Evolutionary conservation across 495 filamentous ascomycete genomes (phyloP).

Genomic region (Aspergillus heteromorphus): DNA sequence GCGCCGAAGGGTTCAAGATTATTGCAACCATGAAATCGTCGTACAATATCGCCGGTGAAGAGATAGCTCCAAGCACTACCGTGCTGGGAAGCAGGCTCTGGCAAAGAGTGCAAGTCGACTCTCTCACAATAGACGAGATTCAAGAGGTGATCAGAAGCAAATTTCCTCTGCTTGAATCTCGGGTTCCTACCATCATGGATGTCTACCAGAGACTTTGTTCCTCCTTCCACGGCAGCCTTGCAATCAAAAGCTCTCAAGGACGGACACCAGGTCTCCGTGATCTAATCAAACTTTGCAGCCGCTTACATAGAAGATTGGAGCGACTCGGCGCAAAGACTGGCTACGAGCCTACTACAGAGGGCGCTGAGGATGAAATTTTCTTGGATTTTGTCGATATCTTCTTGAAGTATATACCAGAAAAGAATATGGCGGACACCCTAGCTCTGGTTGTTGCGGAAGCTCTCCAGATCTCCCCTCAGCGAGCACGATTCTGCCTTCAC

Average conservation of each 20-base stretch:
- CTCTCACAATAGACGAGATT: slow-evolving; percentile 66
- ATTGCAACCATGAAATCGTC: slow-evolving; percentile 85
- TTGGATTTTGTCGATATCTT: slow-evolving; percentile 88
- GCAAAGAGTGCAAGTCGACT: slow-evolving; percentile 63
- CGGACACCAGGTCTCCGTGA: slow-evolving; percentile 65
- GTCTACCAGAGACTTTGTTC: slow-evolving; percentile 66
- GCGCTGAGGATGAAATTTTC: slow-evolving; percentile 76
- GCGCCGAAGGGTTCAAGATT: slow-evolving; percentile 76
- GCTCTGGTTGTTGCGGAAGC: slow-evolving; percentile 69
- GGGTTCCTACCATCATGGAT: slow-evolving; percentile 64
- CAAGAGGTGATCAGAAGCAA: slow-evolving; percentile 62
- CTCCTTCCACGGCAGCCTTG: slow-evolving; percentile 42
- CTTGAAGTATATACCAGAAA: slow-evolving; percentile 67
- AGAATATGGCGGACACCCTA: slow-evolving; percentile 53
- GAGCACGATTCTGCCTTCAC: slow-evolving; percentile 63
- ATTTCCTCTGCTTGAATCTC: slow-evolving; percentile 63
- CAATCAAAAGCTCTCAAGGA: slow-evolving; percentile 42
- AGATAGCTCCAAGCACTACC: slow-evolving; percentile 46
- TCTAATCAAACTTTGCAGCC: slow-evolving; percentile 81
- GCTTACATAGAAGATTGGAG: slow-evolving; percentile 57
- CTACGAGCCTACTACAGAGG: slow-evolving; percentile 68
- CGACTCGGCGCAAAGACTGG: slow-evolving; percentile 60
- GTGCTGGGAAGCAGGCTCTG: slow-evolving; percentile 80
- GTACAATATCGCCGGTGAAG: slow-evolving; percentile 63
- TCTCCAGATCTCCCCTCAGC: slow-evolving; percentile 76